A percentile compares a stretch with the other conserved stretches of the same genome.
Evolutionary conservation across 2,329 filamentous ascomycete species (phyloP).

Genomic region (Cladosporium sp.): DNA sequence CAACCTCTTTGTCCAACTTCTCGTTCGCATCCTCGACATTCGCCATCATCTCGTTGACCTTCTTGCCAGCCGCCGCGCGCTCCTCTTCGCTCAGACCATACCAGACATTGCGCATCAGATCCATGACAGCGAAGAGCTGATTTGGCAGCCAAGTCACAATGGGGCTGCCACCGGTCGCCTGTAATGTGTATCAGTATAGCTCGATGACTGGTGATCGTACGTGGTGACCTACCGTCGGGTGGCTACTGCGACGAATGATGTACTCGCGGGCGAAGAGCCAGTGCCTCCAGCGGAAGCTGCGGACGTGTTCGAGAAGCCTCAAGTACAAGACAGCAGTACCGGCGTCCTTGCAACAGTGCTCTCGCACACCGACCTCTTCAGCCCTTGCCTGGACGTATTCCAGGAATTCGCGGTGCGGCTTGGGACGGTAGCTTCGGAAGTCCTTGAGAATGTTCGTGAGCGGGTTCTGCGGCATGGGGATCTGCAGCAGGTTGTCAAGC

Average conservation of each 20-base stretch:
- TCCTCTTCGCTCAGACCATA: slow-evolving; percentile 34
- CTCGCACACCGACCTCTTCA: slow-evolving; percentile 55
- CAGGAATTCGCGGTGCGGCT: slow-evolving; percentile 84
- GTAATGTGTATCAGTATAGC: background rate
- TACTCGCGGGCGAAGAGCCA: slow-evolving; percentile 86
- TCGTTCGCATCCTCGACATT: slow-evolving; percentile 62
- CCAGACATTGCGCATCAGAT: slow-evolving; percentile 65
- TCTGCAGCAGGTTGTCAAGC: slow-evolving; percentile 81
- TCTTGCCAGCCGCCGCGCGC: slow-evolving; percentile 22
- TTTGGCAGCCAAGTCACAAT: slow-evolving; percentile 85
- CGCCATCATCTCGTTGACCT: slow-evolving; percentile 61
- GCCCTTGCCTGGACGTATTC: slow-evolving; percentile 63
- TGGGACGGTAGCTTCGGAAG: slow-evolving; percentile 85
- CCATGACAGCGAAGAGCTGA: slow-evolving; percentile 72
- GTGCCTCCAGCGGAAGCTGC: slow-evolving; percentile 80
- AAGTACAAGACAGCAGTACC: slow-evolving; percentile 47
- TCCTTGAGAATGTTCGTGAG: slow-evolving; percentile 85
- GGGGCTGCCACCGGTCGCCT: slow-evolving; percentile 74
- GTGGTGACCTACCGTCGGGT: slow-evolving; percentile 56
- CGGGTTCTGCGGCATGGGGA: slow-evolving; percentile 85
- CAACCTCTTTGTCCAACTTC: slow-evolving; percentile 70
- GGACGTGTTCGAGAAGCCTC: slow-evolving; percentile 66
- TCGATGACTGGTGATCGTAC: background rate
- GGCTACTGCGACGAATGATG: slow-evolving; percentile 73
- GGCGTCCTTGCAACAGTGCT: slow-evolving; percentile 47